Percentiles rank a stretch among this genome's conserved stretches.
Evolutionary conservation across 352 stramenopile species (phyloP).

Genomic region (Phytopythium montanum): DNA sequence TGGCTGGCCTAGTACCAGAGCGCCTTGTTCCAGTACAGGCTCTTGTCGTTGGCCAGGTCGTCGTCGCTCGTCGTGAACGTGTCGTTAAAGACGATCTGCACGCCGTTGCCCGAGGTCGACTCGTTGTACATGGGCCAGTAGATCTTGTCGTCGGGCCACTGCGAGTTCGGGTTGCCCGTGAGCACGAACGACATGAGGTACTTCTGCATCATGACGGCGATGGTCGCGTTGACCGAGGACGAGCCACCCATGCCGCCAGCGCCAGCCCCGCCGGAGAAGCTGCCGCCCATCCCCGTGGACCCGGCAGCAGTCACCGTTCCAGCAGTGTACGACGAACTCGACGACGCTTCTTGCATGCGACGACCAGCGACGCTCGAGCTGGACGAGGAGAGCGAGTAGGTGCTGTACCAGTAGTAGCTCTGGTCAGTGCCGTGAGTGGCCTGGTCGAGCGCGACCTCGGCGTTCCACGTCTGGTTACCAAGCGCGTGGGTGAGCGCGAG

Average conservation of each 20-base stretch:
- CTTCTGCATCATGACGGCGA: slow-evolving; percentile 23
- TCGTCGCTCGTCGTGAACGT: slow-evolving; percentile 20
- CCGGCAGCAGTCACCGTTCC: too few relatives aligned
- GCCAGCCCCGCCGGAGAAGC: too few relatives aligned
- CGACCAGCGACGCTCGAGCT: too few relatives aligned
- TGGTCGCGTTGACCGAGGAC: slow-evolving; percentile 13
- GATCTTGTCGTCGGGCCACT: slow-evolving; percentile 7
- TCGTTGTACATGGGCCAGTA: slow-evolving; percentile 17
- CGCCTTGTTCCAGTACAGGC: slow-evolving; percentile 28
- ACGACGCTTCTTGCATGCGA: too few relatives aligned
- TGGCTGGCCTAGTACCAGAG: slow-evolving; percentile 18
- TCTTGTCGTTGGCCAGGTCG: slow-evolving; percentile 25
- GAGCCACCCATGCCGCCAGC: too few relatives aligned
- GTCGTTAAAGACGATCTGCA: slow-evolving; percentile 25
- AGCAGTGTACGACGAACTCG: too few relatives aligned
- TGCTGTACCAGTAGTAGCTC: slow-evolving; percentile 23
- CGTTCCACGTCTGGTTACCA: slow-evolving; percentile 25
- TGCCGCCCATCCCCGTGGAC: too few relatives aligned
- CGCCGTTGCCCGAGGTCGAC: slow-evolving; percentile 12
- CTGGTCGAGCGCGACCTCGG: slow-evolving; percentile 9
- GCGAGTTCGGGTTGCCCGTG: slow-evolving; percentile 16
- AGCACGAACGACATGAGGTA: slow-evolving; percentile 23
- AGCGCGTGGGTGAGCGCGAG: slow-evolving; percentile 17
- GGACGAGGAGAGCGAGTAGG: too few relatives aligned
- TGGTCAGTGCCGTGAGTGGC: slow-evolving; percentile 17